Percentiles rank a stretch among this genome's conserved stretches.
Conservation (phyloP, 805 yeast species). For the Kazachstania africana region DNA sequence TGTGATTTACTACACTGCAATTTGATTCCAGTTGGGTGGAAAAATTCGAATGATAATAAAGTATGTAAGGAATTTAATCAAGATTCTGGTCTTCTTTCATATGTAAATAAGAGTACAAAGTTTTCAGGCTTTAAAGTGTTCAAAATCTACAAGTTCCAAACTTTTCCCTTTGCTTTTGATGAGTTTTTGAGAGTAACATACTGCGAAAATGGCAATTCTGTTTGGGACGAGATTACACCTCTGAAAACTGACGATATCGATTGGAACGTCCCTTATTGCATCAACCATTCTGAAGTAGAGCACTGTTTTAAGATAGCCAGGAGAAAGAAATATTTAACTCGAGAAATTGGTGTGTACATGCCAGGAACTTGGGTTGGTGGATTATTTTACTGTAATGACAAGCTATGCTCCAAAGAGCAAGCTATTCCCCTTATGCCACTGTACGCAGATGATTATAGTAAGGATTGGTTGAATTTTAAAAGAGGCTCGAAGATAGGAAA, state of each 20-base stretch:
- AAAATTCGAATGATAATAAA: too few relatives aligned
- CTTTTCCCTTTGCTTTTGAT: conserved; percentile 26
- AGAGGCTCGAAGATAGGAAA: conserved; percentile 12
- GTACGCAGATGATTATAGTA: conserved; percentile 42
- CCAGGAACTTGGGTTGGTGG: conserved; percentile 59
- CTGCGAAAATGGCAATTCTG: conserved; percentile 40
- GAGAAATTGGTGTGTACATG: conserved; percentile 35
- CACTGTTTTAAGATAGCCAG: conserved; percentile 51
- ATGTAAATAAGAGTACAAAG: too few relatives aligned
- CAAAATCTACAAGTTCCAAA: conserved; percentile 35
- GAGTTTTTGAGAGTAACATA: conserved; percentile 38
- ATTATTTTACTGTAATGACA: conserved; percentile 37
- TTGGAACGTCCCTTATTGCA: conserved; percentile 40
- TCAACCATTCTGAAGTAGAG: conserved; percentile 14
- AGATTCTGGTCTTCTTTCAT: neutral
- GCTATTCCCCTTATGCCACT: conserved; percentile 43
- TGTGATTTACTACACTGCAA: too few relatives aligned
- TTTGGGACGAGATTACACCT: conserved; percentile 30
- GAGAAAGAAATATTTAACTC: conserved; percentile 38
- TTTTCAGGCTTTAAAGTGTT: conserved; percentile 49
- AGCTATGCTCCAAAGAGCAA: conserved; percentile 25
- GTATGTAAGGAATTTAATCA: neutral
- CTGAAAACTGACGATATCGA: conserved; percentile 29
- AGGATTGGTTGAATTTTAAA: conserved; percentile 33
- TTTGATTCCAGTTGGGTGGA: too few relatives aligned